A percentile compares a stretch with the other conserved stretches of the same genome.
phyloP scores from a whole-genome alignment of 108 stramenopile species.

The Parietichytrium sp. region DNA sequence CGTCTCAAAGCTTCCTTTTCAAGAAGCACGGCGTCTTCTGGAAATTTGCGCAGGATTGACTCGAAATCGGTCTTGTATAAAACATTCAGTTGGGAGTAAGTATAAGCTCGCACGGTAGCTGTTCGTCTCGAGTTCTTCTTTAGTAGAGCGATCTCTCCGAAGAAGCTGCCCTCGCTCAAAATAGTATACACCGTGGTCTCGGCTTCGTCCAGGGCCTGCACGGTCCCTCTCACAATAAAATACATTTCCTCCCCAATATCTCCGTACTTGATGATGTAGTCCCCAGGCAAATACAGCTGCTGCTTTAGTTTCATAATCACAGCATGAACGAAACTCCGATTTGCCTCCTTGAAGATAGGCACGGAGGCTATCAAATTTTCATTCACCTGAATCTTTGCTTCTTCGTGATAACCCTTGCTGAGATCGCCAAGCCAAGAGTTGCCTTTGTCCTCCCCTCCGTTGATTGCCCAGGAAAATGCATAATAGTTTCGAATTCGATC shows the following conservation, averaged over 20 bases:
- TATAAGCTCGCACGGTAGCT: background rate
- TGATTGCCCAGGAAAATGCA: constrained; percentile 14
- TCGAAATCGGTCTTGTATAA: constrained; percentile 25
- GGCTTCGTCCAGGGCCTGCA: background rate
- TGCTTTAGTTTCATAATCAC: constrained; percentile 31
- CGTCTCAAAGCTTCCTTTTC: background rate
- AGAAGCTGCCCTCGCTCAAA: constrained; percentile 5
- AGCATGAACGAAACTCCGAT: background rate
- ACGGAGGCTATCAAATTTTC: constrained; percentile 25
- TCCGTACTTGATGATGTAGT: constrained; percentile 32
- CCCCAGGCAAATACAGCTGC: constrained; percentile 26
- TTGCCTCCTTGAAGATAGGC: background rate
- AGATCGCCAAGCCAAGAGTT: background rate
- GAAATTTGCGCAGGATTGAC: constrained; percentile 21
- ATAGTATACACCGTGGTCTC: background rate
- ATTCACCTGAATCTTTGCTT: constrained; percentile 5
- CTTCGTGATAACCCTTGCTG: constrained; percentile 30
- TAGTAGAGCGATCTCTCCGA: constrained; percentile 15
- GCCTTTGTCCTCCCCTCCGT: constrained; percentile 29
- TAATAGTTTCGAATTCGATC: constrained; percentile 28
- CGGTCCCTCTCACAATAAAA: constrained; percentile 22
- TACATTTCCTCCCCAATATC: constrained; percentile 35
- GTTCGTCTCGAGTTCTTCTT: constrained; percentile 30
- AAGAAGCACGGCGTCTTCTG: background rate
- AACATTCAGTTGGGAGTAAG: constrained; percentile 31